A percentile compares a stretch with the other conserved stretches of the same genome.
phyloP scores from a whole-genome alignment of 2,329 filamentous ascomycete species.

The Ilyonectria sp. region DNA sequence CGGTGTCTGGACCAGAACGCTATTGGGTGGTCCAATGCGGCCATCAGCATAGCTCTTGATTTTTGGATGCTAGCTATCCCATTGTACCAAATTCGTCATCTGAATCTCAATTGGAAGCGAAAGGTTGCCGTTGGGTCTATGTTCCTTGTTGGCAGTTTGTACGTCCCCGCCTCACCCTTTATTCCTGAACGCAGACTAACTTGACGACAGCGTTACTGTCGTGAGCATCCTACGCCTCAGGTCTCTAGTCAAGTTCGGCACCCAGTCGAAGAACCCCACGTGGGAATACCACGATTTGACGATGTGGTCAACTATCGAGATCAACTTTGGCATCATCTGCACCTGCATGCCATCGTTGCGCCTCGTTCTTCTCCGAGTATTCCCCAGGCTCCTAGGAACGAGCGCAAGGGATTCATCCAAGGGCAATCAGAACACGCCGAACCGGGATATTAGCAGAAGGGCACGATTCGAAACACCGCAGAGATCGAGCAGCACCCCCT shows the following conservation, averaged over 20 bases:
- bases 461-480: conserved; percentile 31
- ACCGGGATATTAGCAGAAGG: neutral
- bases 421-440: neutral
- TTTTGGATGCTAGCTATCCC: neutral
- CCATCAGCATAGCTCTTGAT: conserved; percentile 20
- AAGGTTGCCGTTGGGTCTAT: neutral
- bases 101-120: neutral
- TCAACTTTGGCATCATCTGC: conserved; percentile 1
- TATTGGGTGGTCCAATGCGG: conserved; percentile 26
- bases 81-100: neutral
- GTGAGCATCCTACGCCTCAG: conserved; percentile 1
- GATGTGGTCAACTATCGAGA: neutral
- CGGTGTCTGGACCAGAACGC: conserved; percentile 18
- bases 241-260: neutral
- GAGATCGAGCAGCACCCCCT: conserved; percentile 39
- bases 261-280: neutral
- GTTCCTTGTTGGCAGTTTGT: neutral
- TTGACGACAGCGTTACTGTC: neutral
- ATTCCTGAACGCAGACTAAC: neutral
- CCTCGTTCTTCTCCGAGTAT: neutral
- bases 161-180: neutral
- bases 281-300: neutral
- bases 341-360: neutral
- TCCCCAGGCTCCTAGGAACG: conserved; percentile 45
- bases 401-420: neutral